Evolutionary conservation across 192 early-diverging fungal genomes (phyloP).

Genomic region (Endogone sp.): DNA sequence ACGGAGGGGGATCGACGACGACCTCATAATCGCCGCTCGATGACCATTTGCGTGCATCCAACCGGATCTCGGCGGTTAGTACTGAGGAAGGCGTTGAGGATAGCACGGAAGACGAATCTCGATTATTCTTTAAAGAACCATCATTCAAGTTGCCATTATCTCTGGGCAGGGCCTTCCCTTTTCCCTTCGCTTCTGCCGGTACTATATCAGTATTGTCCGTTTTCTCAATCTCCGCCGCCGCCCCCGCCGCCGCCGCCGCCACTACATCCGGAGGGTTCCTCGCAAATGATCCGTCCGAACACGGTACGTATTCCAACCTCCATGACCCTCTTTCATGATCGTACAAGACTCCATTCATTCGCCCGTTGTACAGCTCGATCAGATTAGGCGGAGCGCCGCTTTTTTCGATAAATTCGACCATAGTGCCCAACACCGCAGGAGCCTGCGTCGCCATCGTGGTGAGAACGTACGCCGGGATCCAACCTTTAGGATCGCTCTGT

Average conservation of each 20-base stretch:
- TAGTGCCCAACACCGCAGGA: neutral
- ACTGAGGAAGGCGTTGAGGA: neutral
- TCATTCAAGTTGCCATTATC: neutral
- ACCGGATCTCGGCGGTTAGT: conserved; percentile 25
- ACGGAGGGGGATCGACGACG: conserved; percentile 47
- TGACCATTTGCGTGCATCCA: conserved; percentile 35
- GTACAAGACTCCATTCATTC: conserved; percentile 7
- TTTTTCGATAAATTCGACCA: conserved; percentile 8
- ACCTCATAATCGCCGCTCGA: conserved; percentile 29
- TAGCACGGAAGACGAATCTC: neutral
- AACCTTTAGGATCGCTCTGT: conserved; percentile 30
- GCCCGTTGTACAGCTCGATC: conserved; percentile 7
- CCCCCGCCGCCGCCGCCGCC: too few relatives aligned
- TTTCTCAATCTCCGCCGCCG: neutral
- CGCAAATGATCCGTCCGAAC: neutral
- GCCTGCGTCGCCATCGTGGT: conserved; percentile 24
- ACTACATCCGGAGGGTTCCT: neutral
- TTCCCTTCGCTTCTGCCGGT: neutral
- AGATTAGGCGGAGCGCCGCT: conserved; percentile 22
- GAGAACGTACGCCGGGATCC: conserved; percentile 33
- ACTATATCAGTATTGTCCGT: neutral
- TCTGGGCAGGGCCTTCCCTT: neutral
- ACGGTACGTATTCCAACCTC: conserved; percentile 24
- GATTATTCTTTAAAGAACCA: neutral
- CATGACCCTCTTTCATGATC: conserved; percentile 19